phyloP scores from a whole-genome alignment of 1,139 yeast genomes.

The Protomyces lactucae-debilis region DNA sequence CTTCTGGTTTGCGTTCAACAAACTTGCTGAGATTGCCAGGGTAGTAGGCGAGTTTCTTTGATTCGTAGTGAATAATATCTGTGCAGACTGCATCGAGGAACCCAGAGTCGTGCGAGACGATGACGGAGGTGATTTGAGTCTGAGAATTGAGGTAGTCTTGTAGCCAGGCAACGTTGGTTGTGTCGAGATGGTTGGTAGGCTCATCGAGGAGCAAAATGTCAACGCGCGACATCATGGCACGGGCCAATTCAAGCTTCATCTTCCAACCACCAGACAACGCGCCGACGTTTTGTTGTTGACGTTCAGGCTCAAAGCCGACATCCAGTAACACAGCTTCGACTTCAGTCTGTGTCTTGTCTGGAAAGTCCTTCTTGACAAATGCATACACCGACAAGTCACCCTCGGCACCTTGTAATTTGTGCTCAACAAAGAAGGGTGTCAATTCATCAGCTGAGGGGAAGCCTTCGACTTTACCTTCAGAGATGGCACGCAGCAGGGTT shows the following conservation, averaged over 20 bases:
- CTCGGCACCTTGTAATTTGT: conserved; percentile 91
- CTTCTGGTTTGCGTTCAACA: conserved; percentile 97
- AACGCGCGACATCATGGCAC: conserved; percentile 97
- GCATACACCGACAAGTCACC: conserved; percentile 82
- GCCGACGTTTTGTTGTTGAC: conserved; percentile 85
- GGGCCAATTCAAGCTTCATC: conserved; percentile 95
- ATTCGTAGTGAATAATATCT: conserved; percentile 99
- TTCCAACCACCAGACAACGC: conserved; percentile 98
- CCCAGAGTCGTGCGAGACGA: conserved; percentile 99
- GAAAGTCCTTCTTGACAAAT: conserved; percentile 89
- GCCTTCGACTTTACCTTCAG: conserved; percentile 95
- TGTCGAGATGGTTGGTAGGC: conserved; percentile 98
- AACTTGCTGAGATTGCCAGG: conserved; percentile 99
- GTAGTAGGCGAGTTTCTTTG: conserved; percentile 98
- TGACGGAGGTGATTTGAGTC: conserved; percentile 96
- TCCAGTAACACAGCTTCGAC: conserved; percentile 60
- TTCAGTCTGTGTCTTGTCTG: conserved; percentile 66
- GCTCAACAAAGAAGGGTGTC: conserved; percentile 95
- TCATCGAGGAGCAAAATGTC: conserved; percentile 91
- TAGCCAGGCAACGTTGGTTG: conserved; percentile 86
- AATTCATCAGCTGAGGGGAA: conserved; percentile 87
- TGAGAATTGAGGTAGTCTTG: conserved; percentile 82
- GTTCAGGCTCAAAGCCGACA: conserved; percentile 88
- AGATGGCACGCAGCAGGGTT: conserved; percentile 93
- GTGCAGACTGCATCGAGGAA: conserved; percentile 96